Percentiles rank a stretch among this genome's conserved stretches.
These are phyloP conservation scores for Adansonia rubrostipa DNA, from an alignment of 441 rosid genomes.

Conservation along the genomic window DNA sequence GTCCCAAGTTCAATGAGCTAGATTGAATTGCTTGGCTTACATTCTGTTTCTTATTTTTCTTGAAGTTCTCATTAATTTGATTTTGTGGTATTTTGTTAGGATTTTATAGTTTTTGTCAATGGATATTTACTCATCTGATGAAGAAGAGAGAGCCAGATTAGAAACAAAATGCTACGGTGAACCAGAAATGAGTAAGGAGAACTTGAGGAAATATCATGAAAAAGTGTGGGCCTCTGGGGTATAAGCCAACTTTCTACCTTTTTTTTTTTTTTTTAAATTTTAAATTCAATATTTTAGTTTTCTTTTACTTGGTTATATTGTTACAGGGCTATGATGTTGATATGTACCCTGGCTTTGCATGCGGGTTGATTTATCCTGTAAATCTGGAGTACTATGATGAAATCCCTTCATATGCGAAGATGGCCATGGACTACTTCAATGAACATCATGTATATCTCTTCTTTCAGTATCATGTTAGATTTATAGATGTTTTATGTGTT, in stretches of 20 bases:
- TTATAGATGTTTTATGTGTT: too few relatives aligned
- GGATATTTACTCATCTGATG: neutral
- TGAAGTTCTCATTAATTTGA: neutral
- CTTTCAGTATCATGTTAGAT: neutral
- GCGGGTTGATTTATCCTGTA: neutral
- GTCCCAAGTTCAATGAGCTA: too few relatives aligned
- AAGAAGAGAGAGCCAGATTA: neutral
- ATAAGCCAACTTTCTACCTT: neutral
- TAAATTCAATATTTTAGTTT: too few relatives aligned
- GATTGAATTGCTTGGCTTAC: too few relatives aligned
- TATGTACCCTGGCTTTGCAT: neutral
- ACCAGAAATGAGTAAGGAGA: neutral
- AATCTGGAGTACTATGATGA: neutral
- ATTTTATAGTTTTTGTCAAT: too few relatives aligned
- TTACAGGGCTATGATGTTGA: neutral
- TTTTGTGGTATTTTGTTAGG: neutral
- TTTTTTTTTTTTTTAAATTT: too few relatives aligned
- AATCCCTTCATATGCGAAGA: neutral
- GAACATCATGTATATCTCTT: neutral
- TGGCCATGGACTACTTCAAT: neutral
- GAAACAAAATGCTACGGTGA: neutral
- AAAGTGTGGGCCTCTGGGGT: too few relatives aligned
- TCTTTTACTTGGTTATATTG: constrained; percentile 47
- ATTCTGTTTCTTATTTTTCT: too few relatives aligned
- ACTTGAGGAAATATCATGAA: neutral